Evolutionary conservation across 495 filamentous ascomycete species (phyloP).

Genomic region (Hypoxylon trugodes): DNA sequence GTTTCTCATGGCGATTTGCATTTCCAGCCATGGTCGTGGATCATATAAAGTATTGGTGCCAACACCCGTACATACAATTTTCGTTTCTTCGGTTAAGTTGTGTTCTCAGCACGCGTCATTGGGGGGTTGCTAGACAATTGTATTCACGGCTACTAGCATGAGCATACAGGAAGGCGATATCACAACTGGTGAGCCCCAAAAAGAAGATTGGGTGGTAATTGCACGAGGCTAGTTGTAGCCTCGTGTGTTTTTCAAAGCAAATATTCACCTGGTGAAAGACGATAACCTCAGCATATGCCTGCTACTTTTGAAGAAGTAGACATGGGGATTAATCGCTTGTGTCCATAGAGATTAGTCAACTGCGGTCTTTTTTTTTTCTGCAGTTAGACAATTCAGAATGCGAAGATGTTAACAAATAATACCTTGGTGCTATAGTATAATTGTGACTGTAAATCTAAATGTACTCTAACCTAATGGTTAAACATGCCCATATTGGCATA

Average conservation of each 20-base stretch:
- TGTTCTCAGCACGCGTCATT: constrained; percentile 19
- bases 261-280: constrained; percentile 6
- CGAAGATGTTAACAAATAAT: constrained; percentile 12
- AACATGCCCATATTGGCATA: too few species aligned
- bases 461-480: too few species aligned
- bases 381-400: constrained; percentile 22
- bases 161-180: constrained; percentile 28
- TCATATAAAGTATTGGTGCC: constrained; percentile 38
- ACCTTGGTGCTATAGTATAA: constrained; percentile 2
- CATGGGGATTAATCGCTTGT: too few species aligned
- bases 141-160: constrained; percentile 25
- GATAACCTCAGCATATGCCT: constrained; percentile 5
- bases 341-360: background rate
- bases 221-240: background rate
- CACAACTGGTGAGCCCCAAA: constrained; percentile 19
- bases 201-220: constrained; percentile 5
- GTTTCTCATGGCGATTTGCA: constrained; percentile 15
- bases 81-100: constrained; percentile 12
- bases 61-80: constrained; percentile 36
- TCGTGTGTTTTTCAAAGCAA: background rate
- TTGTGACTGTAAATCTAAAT: too few species aligned
- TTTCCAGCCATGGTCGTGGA: constrained; percentile 32
- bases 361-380: background rate
- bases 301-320: too few species aligned
- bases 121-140: constrained; percentile 16